Conservation (phyloP, 331 rosid genomes). For the Rhamnella rubrinervis region DNA sequence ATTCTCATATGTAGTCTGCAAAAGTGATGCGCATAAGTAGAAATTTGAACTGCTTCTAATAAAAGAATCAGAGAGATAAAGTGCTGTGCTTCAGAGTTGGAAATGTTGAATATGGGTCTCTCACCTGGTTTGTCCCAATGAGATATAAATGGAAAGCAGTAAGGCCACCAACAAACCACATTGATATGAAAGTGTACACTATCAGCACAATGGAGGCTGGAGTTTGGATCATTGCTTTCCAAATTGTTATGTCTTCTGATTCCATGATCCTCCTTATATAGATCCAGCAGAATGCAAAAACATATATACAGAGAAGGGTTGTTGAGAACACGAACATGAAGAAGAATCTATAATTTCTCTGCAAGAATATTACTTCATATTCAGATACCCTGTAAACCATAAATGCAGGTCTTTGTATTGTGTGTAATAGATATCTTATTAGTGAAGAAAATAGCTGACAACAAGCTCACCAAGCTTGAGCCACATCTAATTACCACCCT, state of each 20-base stretch:
- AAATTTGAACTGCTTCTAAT: not conserved
- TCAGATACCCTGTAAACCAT: slow-evolving; percentile 26
- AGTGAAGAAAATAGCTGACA: not conserved
- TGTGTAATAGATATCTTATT: not conserved
- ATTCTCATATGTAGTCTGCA: slow-evolving; percentile 94
- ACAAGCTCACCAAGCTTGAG: not conserved
- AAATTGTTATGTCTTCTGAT: slow-evolving; percentile 66
- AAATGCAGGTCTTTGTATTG: not conserved
- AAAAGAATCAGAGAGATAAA: slow-evolving; percentile 3
- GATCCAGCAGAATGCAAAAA: slow-evolving; percentile 95
- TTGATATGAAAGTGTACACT: slow-evolving; percentile 81
- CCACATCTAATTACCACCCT: not conserved
- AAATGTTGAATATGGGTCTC: slow-evolving; percentile 6
- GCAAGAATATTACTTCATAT: slow-evolving; percentile 42
- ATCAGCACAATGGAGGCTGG: slow-evolving; percentile 93
- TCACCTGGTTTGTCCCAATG: slow-evolving; percentile 94
- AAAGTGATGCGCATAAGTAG: slow-evolving; percentile 26
- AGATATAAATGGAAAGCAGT: slow-evolving; percentile 95
- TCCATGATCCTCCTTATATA: slow-evolving; percentile 81
- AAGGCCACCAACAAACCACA: slow-evolving; percentile 99
- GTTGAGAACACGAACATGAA: slow-evolving; percentile 98
- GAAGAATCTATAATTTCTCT: slow-evolving; percentile 98
- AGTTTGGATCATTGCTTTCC: slow-evolving; percentile 93
- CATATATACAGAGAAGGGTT: slow-evolving; percentile 91
- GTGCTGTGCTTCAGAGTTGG: not conserved